Evolutionary conservation across 257 asterid species (phyloP), one percentile per base, ranked within the genome.

Genomic region (Ligustrum vulgare): DNA sequence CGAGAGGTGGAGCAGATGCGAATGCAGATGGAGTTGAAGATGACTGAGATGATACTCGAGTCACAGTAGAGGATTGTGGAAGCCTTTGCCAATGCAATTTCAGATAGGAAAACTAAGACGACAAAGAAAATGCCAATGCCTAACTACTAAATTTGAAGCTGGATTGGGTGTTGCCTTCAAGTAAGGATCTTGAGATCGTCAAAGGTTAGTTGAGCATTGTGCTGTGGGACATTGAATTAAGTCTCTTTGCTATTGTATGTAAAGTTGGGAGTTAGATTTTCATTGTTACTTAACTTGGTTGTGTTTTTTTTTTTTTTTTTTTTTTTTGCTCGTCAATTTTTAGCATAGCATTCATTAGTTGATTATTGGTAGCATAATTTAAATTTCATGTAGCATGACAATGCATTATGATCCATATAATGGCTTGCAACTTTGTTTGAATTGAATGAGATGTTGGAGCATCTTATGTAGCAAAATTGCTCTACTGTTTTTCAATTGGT

Each of bases 21-120:
- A 71, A 91, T 92, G 99, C 96, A 94, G 76, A 89, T 89, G 98
- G 99, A 94, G 83, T 83, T 92, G 94, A 94, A 94, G 87, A 89
- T 93, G 80, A 92, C 99, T 1, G 96, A 91, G 84, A 91, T 92
- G 96, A 87, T 94, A 37, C 89, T 94, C 0, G 97, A 94, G 69
- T 89, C 96, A 0, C 97, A 93, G 87, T 93, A 87, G 79, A 89
- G 85, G 86, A 86, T 92, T 49, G 87, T 94, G 22, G 97, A 91
- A 75, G 88, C 91, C 10, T 88, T 94, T 80, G 90, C 96, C 4
- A 85, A 86, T 72, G 90, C 91, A 0, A 77, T 89, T 16, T 80
- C 90, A 0, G 93, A 87, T 77, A 82, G 77, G 79, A 82, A 83
- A 56, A 20, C 8, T 18, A 92, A 90, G 85, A 88, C 84, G 83